phyloP scores from a whole-genome alignment of 2,329 filamentous ascomycete genomes.

The Blastomyces parvus region DNA sequence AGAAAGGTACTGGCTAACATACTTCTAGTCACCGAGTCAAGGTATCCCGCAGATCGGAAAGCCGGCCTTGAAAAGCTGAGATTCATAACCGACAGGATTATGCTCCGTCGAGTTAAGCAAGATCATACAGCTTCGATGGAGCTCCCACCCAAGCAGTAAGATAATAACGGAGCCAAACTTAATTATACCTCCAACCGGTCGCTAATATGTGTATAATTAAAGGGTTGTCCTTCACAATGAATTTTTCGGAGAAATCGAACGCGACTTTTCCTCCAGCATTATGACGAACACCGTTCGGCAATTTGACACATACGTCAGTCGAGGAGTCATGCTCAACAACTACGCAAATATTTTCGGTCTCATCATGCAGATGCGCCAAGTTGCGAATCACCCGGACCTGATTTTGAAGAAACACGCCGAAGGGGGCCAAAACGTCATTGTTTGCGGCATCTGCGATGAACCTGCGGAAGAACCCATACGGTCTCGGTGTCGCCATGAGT shows the following conservation, averaged over 20 bases:
- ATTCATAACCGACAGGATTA: conserved; percentile 82
- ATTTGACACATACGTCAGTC: conserved; percentile 92
- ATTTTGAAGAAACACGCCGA: conserved; percentile 80
- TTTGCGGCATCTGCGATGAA: conserved; percentile 94
- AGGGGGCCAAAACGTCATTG: conserved; percentile 78
- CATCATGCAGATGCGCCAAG: conserved; percentile 99
- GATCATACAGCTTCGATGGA: conserved; percentile 94
- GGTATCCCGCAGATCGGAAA: conserved; percentile 44
- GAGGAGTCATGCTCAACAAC: conserved; percentile 90
- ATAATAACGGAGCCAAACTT: neutral
- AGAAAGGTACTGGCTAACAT: conserved; percentile 30
- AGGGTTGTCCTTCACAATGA: conserved; percentile 76
- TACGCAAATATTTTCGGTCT: conserved; percentile 98
- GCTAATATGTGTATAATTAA: conserved; percentile 10
- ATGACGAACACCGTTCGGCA: conserved; percentile 83
- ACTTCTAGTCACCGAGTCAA: conserved; percentile 44
- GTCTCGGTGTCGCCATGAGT: conserved; percentile 87
- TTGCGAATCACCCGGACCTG: conserved; percentile 90
- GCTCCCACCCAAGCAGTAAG: conserved; percentile 74
- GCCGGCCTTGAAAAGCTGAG: conserved; percentile 73
- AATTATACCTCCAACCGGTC: neutral
- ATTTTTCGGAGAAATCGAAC: conserved; percentile 93
- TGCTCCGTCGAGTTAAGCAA: conserved; percentile 89
- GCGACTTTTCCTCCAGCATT: conserved; percentile 89
- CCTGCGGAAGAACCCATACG: conserved; percentile 89